These are phyloP conservation scores for Vicia sativa DNA, from an alignment of 306 rosid genomes.

Conservation along the genomic window DNA sequence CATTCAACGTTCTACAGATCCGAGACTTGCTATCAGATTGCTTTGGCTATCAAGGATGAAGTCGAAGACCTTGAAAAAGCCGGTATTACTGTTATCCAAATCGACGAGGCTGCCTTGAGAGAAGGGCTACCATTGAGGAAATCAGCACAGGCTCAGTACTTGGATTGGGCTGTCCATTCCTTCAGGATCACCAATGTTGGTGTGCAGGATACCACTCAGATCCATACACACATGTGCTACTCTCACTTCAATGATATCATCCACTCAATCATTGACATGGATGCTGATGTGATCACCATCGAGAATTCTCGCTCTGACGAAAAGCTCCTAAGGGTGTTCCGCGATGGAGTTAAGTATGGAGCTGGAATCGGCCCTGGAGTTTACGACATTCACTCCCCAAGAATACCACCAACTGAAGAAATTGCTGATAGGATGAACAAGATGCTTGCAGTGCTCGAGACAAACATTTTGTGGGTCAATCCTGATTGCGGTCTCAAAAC, in stretches of 20 bases:
- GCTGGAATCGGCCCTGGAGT: constrained; percentile 94
- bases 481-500: constrained; percentile 92
- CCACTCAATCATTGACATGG: constrained; percentile 91
- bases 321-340: constrained; percentile 85
- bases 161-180: constrained; percentile 89
- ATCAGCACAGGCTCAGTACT: constrained; percentile 75
- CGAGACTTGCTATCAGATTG: constrained; percentile 85
- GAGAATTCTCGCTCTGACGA: constrained; percentile 95
- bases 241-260: constrained; percentile 91
- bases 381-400: constrained; percentile 85
- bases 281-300: constrained; percentile 90
- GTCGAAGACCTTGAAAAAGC: constrained; percentile 93
- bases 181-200: constrained; percentile 85
- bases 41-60: constrained; percentile 89
- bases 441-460: constrained; percentile 91
- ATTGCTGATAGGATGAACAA: constrained; percentile 81
- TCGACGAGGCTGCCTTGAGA: constrained; percentile 93
- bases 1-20: constrained; percentile 43
- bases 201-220: constrained; percentile 82
- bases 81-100: constrained; percentile 70
- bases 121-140: constrained; percentile 87
- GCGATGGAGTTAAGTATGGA: constrained; percentile 89
- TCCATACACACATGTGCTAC: constrained; percentile 96
- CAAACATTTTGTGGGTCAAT: constrained; percentile 82
- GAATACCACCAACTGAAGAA: constrained; percentile 85